Percentiles rank a stretch among this genome's conserved stretches.
Conservation (phyloP, 495 filamentous ascomycete species). For the Stereocaulon alpinum region DNA sequence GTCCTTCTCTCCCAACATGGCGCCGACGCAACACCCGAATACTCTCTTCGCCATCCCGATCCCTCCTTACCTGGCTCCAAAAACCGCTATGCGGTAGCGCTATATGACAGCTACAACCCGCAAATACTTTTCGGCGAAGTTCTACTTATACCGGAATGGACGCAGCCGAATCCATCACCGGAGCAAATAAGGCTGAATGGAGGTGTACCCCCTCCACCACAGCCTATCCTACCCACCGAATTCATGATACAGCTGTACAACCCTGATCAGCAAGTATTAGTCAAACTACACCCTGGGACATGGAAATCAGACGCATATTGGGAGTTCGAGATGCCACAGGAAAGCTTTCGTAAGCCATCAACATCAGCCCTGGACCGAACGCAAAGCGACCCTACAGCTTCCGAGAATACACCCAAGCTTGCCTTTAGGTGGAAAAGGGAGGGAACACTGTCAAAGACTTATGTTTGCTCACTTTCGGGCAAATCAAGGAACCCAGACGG, state of each 20-base stretch:
- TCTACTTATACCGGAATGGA: slow-evolving; percentile 72
- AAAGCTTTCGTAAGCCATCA: slow-evolving; percentile 71
- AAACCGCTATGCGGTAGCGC: slow-evolving; percentile 76
- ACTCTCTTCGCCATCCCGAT: slow-evolving; percentile 65
- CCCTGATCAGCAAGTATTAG: slow-evolving; percentile 70
- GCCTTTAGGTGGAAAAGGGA: slow-evolving; percentile 89
- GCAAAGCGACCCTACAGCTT: slow-evolving; percentile 53
- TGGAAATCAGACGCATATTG: slow-evolving; percentile 73
- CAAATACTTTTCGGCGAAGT: slow-evolving; percentile 83
- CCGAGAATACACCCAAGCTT: slow-evolving; percentile 65
- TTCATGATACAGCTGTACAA: slow-evolving; percentile 89
- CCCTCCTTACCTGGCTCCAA: slow-evolving; percentile 54
- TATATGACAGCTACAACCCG: slow-evolving; percentile 72
- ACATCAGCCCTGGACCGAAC: slow-evolving; percentile 65
- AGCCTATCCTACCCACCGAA: slow-evolving; percentile 64
- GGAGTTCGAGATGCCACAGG: slow-evolving; percentile 88
- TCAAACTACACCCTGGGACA: slow-evolving; percentile 59
- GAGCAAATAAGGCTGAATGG: slow-evolving; percentile 70
- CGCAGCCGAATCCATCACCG: slow-evolving; percentile 65
- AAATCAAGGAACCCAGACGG: slow-evolving; percentile 53
- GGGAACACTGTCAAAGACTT: slow-evolving; percentile 71
- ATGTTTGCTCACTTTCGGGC: slow-evolving; percentile 72
- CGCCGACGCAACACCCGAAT: slow-evolving; percentile 66
- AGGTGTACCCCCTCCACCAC: slow-evolving; percentile 55
- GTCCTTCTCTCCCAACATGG: slow-evolving; percentile 72